Evolutionary conservation across 2,329 filamentous ascomycete species (phyloP).

Genomic region (Parascedosporium putredinis): DNA sequence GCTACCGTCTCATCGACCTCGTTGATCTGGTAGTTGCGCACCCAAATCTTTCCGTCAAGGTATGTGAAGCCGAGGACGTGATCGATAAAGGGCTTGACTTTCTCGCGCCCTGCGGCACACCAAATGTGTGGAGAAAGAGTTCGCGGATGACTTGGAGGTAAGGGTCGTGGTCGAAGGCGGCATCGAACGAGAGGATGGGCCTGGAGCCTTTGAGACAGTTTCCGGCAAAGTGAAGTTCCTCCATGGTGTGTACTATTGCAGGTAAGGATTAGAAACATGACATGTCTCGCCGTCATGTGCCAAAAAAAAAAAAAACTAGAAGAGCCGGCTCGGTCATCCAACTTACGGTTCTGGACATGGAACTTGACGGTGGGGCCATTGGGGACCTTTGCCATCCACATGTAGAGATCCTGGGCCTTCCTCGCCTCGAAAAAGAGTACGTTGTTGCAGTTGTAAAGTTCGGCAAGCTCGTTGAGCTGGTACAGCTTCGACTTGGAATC

Average conservation of each 20-base stretch:
- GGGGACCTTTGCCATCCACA: constrained; percentile 86
- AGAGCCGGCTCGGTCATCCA: background rate
- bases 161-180: constrained; percentile 70
- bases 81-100: constrained; percentile 93
- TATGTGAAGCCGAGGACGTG: constrained; percentile 89
- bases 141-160: constrained; percentile 80
- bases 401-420: constrained; percentile 88
- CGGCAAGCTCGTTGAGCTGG: constrained; percentile 65
- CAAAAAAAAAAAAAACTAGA: too few species aligned
- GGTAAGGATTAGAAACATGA: background rate
- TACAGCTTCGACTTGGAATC: constrained; percentile 87
- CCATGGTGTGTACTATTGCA: constrained; percentile 81
- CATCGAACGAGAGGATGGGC: constrained; percentile 85
- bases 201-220: constrained; percentile 93
- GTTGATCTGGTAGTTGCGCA: constrained; percentile 86
- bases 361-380: constrained; percentile 54
- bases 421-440: constrained; percentile 91
- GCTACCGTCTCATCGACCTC: constrained; percentile 53
- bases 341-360: constrained; percentile 65
- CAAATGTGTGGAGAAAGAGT: constrained; percentile 80
- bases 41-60: constrained; percentile 90
- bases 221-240: constrained; percentile 90
- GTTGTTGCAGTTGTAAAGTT: constrained; percentile 88
- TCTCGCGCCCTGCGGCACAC: constrained; percentile 76
- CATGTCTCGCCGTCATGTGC: background rate